phyloP scores from a whole-genome alignment of 257 asterid species.

The Solanum sejunctum region DNA sequence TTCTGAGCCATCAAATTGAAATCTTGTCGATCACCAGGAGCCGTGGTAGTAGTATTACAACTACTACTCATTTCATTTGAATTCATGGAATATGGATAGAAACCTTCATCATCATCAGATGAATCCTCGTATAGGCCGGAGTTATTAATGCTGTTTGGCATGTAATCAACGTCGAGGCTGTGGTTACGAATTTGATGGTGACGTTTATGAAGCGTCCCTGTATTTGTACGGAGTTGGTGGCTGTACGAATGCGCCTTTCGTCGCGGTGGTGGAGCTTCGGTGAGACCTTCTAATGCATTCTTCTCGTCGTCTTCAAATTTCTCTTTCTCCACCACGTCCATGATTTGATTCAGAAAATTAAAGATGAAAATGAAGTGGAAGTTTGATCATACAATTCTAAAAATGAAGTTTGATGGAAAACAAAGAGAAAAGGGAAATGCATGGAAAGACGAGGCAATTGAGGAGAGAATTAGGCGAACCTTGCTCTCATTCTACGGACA shows the following conservation, averaged over 20 bases:
- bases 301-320: constrained; percentile 34
- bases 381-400: too few species aligned
- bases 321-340: neutral
- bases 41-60: neutral
- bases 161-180: constrained; percentile 57
- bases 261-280: constrained; percentile 35
- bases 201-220: constrained; percentile 41
- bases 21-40: neutral
- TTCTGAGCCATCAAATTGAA: neutral
- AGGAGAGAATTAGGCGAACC: neutral
- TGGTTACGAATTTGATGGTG: constrained; percentile 53
- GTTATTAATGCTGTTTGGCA: constrained; percentile 10
- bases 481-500: neutral
- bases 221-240: constrained; percentile 51
- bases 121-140: constrained; percentile 1
- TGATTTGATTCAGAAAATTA: too few species aligned
- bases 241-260: constrained; percentile 44
- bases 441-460: neutral
- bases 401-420: too few species aligned
- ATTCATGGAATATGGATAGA: neutral
- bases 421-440: neutral
- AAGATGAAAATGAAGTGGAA: too few species aligned
- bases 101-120: neutral
- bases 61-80: neutral
- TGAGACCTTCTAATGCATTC: constrained; percentile 23